These are phyloP conservation scores for Lojkania enalia DNA, from an alignment of 2,329 filamentous ascomycete genomes.

Conservation along the genomic window DNA sequence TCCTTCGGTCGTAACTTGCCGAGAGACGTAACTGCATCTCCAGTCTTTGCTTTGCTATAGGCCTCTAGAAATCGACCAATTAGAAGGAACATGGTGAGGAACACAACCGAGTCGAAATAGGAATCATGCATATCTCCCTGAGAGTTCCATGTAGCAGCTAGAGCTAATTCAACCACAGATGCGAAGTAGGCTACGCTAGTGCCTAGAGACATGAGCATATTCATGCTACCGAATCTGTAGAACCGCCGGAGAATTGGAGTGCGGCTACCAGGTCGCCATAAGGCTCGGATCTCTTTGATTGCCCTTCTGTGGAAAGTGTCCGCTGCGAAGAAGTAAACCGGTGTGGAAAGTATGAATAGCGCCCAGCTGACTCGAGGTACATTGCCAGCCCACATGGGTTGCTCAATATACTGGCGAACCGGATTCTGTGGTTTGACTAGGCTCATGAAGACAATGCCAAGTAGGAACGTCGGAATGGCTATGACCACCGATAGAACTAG, in stretches of 20 bases:
- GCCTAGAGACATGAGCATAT: slow-evolving; percentile 86
- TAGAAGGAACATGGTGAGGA: slow-evolving; percentile 85
- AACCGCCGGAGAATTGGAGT: slow-evolving; percentile 75
- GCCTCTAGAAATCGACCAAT: slow-evolving; percentile 75
- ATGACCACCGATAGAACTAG: slow-evolving; percentile 68
- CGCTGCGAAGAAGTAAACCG: slow-evolving; percentile 83
- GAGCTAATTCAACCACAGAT: slow-evolving; percentile 74
- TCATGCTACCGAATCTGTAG: slow-evolving; percentile 96
- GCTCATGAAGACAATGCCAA: slow-evolving; percentile 91
- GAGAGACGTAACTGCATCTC: slow-evolving; percentile 80
- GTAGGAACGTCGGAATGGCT: slow-evolving; percentile 80
- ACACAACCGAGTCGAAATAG: slow-evolving; percentile 93
- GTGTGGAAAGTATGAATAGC: slow-evolving; percentile 79
- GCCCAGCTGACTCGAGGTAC: slow-evolving; percentile 78
- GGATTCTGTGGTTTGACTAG: slow-evolving; percentile 65
- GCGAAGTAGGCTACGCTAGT: slow-evolving; percentile 86
- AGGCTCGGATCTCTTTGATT: slow-evolving; percentile 72
- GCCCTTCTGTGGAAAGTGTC: slow-evolving; percentile 82
- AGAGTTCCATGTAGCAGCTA: slow-evolving; percentile 52
- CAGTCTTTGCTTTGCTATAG: slow-evolving; percentile 88
- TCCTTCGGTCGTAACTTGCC: slow-evolving; percentile 77
- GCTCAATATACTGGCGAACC: slow-evolving; percentile 68
- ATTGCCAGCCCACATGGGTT: slow-evolving; percentile 67
- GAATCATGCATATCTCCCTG: slow-evolving; percentile 42
- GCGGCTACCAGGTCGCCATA: slow-evolving; percentile 77